phyloP scores from a whole-genome alignment of 75 land plant genomes.

The Azolla pinnata region DNA sequence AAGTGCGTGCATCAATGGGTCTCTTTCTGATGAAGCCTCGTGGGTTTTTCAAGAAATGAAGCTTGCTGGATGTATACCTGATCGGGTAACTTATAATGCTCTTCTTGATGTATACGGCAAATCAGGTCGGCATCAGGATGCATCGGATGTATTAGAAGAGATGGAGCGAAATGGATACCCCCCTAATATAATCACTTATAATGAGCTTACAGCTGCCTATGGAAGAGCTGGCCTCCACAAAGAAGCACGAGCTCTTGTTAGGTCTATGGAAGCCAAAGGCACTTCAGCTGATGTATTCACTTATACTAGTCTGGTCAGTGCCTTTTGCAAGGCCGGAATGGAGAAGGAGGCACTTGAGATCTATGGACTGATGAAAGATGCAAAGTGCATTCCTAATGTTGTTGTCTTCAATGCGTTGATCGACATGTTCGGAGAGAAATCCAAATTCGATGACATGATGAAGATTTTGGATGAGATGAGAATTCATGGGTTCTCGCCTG shows the following conservation, averaged over 20 bases:
- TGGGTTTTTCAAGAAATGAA: constrained; percentile 70
- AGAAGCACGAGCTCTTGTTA: constrained; percentile 57
- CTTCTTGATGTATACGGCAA: constrained; percentile 93
- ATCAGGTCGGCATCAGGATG: constrained; percentile 59
- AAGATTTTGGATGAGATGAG: constrained; percentile 66
- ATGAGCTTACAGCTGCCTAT: constrained; percentile 75
- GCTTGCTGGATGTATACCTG: constrained; percentile 45
- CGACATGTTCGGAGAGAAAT: constrained; percentile 68
- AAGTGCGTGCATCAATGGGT: constrained; percentile 54
- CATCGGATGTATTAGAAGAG: constrained; percentile 51
- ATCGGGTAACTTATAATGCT: constrained; percentile 81
- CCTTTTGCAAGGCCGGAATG: constrained; percentile 59
- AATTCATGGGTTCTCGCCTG: constrained; percentile 44
- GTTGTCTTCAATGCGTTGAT: constrained; percentile 83
- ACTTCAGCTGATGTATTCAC: constrained; percentile 77
- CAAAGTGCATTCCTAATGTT: constrained; percentile 61
- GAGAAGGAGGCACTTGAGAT: constrained; percentile 47
- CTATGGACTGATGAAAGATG: constrained; percentile 59
- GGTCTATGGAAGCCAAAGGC: constrained; percentile 51
- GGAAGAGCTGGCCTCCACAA: constrained; percentile 67
- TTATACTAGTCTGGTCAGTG: constrained; percentile 69
- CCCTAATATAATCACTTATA: constrained; percentile 77
- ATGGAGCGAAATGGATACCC: constrained; percentile 62
- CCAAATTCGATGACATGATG: constrained; percentile 75
- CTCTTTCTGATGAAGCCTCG: constrained; percentile 58